phyloP scores from a whole-genome alignment of 345 rosid species.

The Rubroshorea leprosula region DNA sequence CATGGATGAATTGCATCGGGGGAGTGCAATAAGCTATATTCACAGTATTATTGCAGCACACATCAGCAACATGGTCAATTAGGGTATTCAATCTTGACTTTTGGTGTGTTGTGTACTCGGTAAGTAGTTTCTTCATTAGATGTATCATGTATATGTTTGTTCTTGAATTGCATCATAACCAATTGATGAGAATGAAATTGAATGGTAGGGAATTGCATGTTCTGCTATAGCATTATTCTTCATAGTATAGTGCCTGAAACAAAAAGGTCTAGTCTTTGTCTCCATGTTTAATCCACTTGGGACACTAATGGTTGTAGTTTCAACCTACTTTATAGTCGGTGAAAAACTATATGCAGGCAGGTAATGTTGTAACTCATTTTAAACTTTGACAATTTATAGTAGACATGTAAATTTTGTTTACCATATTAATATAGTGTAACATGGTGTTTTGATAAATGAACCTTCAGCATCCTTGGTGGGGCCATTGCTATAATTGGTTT shows the following conservation, averaged over 20 bases:
- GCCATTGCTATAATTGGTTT: background rate
- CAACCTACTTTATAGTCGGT: constrained; percentile 52
- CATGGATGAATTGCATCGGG: too few relatives aligned
- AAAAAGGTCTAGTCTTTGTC: constrained; percentile 53
- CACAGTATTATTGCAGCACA: too few relatives aligned
- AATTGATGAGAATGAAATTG: background rate
- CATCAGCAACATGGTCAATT: too few relatives aligned
- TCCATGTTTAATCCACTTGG: constrained; percentile 60
- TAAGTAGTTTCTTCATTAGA: background rate
- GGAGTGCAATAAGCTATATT: too few relatives aligned
- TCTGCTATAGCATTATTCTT: constrained; percentile 35
- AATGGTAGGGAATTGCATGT: constrained; percentile 43
- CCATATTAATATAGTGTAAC: background rate
- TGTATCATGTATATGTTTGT: background rate
- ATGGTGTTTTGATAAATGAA: background rate
- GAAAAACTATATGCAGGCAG: constrained; percentile 61
- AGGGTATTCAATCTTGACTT: too few relatives aligned
- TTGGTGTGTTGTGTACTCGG: too few relatives aligned
- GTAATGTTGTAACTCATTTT: constrained; percentile 17
- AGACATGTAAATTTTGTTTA: background rate
- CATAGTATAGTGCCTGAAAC: constrained; percentile 57
- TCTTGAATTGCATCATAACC: background rate
- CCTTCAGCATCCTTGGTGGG: background rate
- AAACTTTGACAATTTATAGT: background rate
- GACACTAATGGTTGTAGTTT: constrained; percentile 38